Percentiles rank a stretch among this genome's conserved stretches.
These are phyloP conservation scores for Zymoseptoria tritici DNA, from an alignment of 2,329 filamentous ascomycete species.

Conservation along the genomic window DNA sequence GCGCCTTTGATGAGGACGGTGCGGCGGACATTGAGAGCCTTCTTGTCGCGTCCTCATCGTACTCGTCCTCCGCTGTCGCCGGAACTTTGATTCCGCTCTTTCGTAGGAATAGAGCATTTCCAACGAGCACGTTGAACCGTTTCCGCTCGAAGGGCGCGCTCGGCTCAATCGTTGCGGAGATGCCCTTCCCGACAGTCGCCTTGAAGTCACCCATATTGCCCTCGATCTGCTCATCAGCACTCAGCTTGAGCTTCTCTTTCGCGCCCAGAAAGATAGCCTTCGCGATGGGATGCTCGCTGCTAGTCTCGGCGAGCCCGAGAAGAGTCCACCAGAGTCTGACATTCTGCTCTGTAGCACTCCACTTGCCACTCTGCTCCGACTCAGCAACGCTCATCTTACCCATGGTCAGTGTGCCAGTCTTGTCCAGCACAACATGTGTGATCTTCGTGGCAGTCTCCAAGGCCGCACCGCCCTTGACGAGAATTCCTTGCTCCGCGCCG, in stretches of 20 bases:
- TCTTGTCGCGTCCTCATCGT: conserved; percentile 33
- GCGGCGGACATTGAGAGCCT: conserved; percentile 17
- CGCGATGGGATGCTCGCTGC: conserved; percentile 93
- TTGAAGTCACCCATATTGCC: conserved; percentile 81
- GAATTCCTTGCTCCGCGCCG: conserved; percentile 87
- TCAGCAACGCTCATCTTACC: conserved; percentile 91
- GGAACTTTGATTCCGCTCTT: conserved; percentile 63
- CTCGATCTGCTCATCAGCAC: conserved; percentile 65
- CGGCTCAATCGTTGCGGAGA: conserved; percentile 75
- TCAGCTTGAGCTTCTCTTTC: conserved; percentile 66
- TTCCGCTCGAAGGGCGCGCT: conserved; percentile 57
- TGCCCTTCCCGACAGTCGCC: conserved; percentile 74
- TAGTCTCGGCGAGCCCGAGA: conserved; percentile 89
- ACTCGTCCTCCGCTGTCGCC: conserved; percentile 43
- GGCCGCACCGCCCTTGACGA: conserved; percentile 94
- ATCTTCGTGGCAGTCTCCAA: conserved; percentile 86
- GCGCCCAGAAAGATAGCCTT: conserved; percentile 73
- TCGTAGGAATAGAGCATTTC: conserved; percentile 70
- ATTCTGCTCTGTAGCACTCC: conserved; percentile 61
- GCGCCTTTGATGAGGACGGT: conserved; percentile 36
- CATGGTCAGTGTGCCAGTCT: conserved; percentile 89
- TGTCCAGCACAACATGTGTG: conserved; percentile 85
- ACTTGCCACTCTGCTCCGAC: conserved; percentile 57
- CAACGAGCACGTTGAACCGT: conserved; percentile 73
- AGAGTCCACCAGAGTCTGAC: conserved; percentile 89